Evolutionary conservation across 2,329 filamentous ascomycete genomes (phyloP).

Genomic region (Aspergillus ruber): DNA sequence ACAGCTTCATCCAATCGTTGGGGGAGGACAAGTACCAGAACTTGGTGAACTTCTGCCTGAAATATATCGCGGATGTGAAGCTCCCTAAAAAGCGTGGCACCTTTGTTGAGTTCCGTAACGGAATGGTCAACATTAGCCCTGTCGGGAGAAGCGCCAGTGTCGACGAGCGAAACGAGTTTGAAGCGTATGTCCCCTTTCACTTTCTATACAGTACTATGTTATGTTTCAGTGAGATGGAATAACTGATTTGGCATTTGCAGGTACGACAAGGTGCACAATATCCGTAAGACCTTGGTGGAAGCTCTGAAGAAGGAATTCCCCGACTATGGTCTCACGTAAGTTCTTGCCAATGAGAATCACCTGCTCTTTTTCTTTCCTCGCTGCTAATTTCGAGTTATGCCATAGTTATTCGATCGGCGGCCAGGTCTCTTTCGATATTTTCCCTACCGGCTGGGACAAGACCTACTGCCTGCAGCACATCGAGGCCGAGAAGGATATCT

Average conservation of each 20-base stretch:
- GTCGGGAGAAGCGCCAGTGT: slow-evolving; percentile 71
- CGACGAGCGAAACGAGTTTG: slow-evolving; percentile 74
- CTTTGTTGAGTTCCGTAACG: slow-evolving; percentile 61
- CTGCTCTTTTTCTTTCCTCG: slow-evolving; percentile 1
- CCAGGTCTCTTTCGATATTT: slow-evolving; percentile 97
- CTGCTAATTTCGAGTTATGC: slow-evolving; percentile 1
- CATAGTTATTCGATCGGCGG: slow-evolving; percentile 84
- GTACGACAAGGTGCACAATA: slow-evolving; percentile 71
- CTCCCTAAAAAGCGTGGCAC: slow-evolving; percentile 59
- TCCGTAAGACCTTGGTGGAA: slow-evolving; percentile 70
- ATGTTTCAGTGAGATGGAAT: not conserved
- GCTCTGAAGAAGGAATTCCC: slow-evolving; percentile 74
- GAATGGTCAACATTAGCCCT: slow-evolving; percentile 61
- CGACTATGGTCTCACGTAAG: slow-evolving; percentile 76
- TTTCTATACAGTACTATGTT: not conserved
- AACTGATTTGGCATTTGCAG: slow-evolving; percentile 17
- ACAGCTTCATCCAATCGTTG: slow-evolving; percentile 86
- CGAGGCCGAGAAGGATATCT: slow-evolving; percentile 69
- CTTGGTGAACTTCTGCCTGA: slow-evolving; percentile 53
- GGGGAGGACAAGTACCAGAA: slow-evolving; percentile 71
- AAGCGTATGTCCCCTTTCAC: slow-evolving; percentile 43
- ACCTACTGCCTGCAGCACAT: slow-evolving; percentile 90
- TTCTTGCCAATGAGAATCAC: slow-evolving; percentile 24
- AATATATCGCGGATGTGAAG: slow-evolving; percentile 56
- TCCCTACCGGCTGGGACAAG: slow-evolving; percentile 97